Percentiles rank a stretch among this genome's conserved stretches.
Conservation (phyloP, 2,329 filamentous ascomycete species). For the Mycosphaerella arachidis region DNA sequence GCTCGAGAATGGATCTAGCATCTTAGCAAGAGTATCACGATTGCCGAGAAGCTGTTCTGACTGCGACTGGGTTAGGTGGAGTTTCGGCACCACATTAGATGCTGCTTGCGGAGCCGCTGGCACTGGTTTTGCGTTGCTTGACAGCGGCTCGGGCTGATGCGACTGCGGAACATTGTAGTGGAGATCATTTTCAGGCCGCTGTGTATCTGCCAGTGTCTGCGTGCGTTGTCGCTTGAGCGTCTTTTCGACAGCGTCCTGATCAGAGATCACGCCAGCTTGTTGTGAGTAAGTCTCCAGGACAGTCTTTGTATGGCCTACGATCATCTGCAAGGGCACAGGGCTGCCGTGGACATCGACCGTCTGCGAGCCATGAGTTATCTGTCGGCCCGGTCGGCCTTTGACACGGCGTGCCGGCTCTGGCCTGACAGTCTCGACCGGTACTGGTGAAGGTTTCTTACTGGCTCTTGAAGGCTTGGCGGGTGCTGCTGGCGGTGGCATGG, state of each 20-base stretch:
- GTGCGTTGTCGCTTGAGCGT: background rate
- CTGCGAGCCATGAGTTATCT: slow-evolving; percentile 23
- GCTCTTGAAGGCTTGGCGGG: background rate
- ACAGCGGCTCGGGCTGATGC: background rate
- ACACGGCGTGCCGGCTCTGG: slow-evolving; percentile 3
- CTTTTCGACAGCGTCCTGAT: background rate
- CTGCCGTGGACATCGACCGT: slow-evolving; percentile 30
- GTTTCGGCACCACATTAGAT: background rate
- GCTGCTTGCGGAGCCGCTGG: slow-evolving; percentile 2
- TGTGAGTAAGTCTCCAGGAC: slow-evolving; percentile 27
- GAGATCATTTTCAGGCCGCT: background rate
- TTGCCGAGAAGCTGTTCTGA: background rate
- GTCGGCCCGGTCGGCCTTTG: background rate
- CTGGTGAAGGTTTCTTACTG: background rate
- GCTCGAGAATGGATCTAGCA: background rate
- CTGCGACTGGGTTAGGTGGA: background rate
- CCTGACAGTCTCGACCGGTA: background rate
- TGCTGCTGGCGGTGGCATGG: background rate
- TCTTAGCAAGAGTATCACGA: background rate
- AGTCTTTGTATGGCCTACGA: slow-evolving; percentile 20
- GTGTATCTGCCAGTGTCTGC: background rate
- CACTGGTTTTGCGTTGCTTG: slow-evolving; percentile 1
- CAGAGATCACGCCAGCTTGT: slow-evolving; percentile 18
- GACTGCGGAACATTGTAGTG: background rate
- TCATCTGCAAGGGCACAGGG: slow-evolving; percentile 26